phyloP scores from a whole-genome alignment of 2,329 filamentous ascomycete species.

The Ophiocordyceps robertsii region DNA sequence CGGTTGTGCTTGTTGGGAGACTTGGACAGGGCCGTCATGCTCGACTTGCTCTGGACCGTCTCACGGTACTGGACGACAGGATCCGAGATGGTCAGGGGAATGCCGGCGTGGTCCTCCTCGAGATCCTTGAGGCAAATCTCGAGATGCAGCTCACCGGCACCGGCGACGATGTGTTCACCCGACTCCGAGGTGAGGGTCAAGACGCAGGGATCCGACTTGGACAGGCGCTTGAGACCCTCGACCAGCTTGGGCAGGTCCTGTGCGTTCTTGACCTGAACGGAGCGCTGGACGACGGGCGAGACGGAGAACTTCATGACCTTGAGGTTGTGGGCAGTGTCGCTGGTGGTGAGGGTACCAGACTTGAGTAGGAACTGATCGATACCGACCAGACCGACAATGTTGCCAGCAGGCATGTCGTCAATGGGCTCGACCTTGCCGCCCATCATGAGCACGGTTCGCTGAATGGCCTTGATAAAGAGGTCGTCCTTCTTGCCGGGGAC shows the following conservation, averaged over 20 bases:
- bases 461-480: constrained; percentile 97
- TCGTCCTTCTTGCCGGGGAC: constrained; percentile 96
- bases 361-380: constrained; percentile 99
- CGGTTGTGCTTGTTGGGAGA: constrained; percentile 99
- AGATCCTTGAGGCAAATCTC: constrained; percentile 99
- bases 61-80: constrained; percentile 98
- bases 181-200: constrained; percentile 79
- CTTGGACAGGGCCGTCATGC: constrained; percentile 96
- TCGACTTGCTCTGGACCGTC: constrained; percentile 72
- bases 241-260: constrained; percentile 99
- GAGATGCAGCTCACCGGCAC: constrained; percentile 97
- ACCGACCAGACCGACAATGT: constrained; percentile 99
- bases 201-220: constrained; percentile 99
- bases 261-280: constrained; percentile 99
- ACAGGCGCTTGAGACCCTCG: constrained; percentile 99
- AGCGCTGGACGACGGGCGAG: constrained; percentile 94
- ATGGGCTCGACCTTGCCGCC: constrained; percentile 98
- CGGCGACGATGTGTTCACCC: constrained; percentile 97
- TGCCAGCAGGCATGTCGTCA: constrained; percentile 96
- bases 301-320: constrained; percentile 99
- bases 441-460: constrained; percentile 99
- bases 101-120: constrained; percentile 97
- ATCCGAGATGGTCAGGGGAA: constrained; percentile 95
- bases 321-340: constrained; percentile 96
- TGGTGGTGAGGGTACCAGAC: constrained; percentile 97